Evolutionary conservation across 2,329 filamentous ascomycete genomes (phyloP).

Genomic region (Xylariomycetidae sp.): DNA sequence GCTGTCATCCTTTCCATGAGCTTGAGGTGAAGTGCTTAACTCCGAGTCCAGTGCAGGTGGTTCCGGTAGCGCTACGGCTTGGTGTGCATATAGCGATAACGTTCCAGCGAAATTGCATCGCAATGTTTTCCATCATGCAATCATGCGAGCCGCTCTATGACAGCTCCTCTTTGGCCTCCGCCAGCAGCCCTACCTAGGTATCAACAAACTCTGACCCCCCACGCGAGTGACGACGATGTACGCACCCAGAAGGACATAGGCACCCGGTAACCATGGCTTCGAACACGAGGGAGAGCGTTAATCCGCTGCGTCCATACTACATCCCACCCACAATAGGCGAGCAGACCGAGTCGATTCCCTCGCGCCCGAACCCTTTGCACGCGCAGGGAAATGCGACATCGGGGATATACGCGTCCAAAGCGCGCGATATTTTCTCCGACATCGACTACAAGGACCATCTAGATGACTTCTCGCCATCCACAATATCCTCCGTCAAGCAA

Average conservation of each 20-base stretch:
- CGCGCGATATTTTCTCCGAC: conserved; percentile 81
- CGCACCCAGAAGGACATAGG: no score
- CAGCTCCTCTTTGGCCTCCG: conserved; percentile 1
- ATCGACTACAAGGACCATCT: conserved; percentile 89
- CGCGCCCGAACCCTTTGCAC: conserved; percentile 38
- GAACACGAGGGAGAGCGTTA: conserved; percentile 44
- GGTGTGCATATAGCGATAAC: no score
- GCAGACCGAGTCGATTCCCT: conserved; percentile 33
- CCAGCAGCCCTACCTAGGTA: background rate
- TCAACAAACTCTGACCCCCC: background rate
- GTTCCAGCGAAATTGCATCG: conserved; percentile 2
- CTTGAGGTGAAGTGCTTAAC: no score
- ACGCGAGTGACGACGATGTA: no score
- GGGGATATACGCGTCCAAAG: conserved; percentile 50
- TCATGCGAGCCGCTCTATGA: conserved; percentile 4
- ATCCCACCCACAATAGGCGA: conserved; percentile 60
- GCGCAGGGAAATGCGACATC: conserved; percentile 35
- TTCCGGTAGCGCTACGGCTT: no score
- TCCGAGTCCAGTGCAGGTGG: no score
- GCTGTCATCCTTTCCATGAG: no score
- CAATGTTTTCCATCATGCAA: conserved; percentile 11
- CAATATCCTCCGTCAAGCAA: conserved; percentile 67
- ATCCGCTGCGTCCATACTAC: conserved; percentile 56
- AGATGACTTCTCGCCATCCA: conserved; percentile 67
- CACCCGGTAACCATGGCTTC: conserved; percentile 38